Evolutionary conservation across 805 yeast species (phyloP).

Genomic region (Saccharomycopsis fermentans): DNA sequence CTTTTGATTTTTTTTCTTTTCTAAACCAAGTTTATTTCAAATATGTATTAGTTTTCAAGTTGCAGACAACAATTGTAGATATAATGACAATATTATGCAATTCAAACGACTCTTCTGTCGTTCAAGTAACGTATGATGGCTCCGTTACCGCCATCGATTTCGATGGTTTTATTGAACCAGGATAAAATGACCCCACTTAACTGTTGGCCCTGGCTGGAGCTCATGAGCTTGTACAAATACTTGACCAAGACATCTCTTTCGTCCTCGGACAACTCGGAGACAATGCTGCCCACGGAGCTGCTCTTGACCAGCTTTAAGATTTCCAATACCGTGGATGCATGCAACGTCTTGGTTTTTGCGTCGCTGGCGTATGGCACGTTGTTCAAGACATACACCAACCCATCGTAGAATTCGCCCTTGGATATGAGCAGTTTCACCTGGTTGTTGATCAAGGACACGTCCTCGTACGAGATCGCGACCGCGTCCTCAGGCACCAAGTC

Average conservation of each 20-base stretch:
- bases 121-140: slow-evolving; percentile 78
- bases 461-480: slow-evolving; percentile 40
- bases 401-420: slow-evolving; percentile 62
- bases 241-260: slow-evolving; percentile 75
- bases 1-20: no score
- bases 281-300: slow-evolving; percentile 53
- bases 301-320: slow-evolving; percentile 58
- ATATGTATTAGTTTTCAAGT: no score
- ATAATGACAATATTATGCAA: no score
- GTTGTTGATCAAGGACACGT: slow-evolving; percentile 43
- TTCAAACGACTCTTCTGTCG: slow-evolving; percentile 80
- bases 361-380: slow-evolving; percentile 80
- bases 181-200: slow-evolving; percentile 78
- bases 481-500: slow-evolving; percentile 53
- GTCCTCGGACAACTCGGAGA: slow-evolving; percentile 46
- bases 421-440: slow-evolving; percentile 55
- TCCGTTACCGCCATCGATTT: slow-evolving; percentile 67
- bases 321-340: slow-evolving; percentile 52
- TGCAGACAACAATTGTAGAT: no score
- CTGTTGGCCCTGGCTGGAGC: slow-evolving; percentile 63
- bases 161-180: slow-evolving; percentile 90
- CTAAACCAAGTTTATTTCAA: no score
- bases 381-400: slow-evolving; percentile 52
- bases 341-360: slow-evolving; percentile 39
- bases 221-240: slow-evolving; percentile 80